Evolutionary conservation across 768 basidiomycete species (phyloP).

Genomic region (Podaxis rugospora): DNA sequence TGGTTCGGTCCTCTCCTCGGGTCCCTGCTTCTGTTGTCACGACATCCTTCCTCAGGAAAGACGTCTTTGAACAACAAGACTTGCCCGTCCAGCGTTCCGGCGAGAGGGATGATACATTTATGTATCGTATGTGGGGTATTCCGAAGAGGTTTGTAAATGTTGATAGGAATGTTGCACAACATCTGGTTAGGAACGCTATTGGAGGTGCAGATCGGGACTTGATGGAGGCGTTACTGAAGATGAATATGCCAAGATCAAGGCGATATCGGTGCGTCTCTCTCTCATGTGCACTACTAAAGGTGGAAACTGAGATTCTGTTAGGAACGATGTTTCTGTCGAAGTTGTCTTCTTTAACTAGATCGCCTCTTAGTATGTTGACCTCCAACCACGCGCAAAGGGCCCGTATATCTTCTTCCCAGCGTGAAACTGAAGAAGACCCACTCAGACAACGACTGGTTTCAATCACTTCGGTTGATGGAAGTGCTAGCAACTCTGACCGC

Average conservation of each 20-base stretch:
- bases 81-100: conserved; percentile 28
- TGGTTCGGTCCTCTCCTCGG: not conserved
- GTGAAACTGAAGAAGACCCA: no score
- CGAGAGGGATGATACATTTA: conserved; percentile 24
- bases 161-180: conserved; percentile 41
- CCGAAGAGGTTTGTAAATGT: conserved; percentile 36
- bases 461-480: no score
- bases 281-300: not conserved
- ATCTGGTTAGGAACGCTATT: conserved; percentile 50
- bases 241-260: conserved; percentile 33
- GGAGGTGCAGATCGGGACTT: conserved; percentile 46
- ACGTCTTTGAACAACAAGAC: conserved; percentile 14
- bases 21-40: not conserved
- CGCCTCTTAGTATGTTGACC: not conserved
- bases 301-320: conserved; percentile 4
- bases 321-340: conserved; percentile 23
- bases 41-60: not conserved
- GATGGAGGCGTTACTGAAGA: conserved; percentile 32
- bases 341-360: conserved; percentile 24
- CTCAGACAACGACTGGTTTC: no score
- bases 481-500: no score
- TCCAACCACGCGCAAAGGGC: no score
- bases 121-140: conserved; percentile 32
- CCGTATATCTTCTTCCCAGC: no score
- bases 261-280: conserved; percentile 29